These are phyloP conservation scores for Medicago arabica DNA, from an alignment of 306 rosid species.

Conservation along the genomic window DNA sequence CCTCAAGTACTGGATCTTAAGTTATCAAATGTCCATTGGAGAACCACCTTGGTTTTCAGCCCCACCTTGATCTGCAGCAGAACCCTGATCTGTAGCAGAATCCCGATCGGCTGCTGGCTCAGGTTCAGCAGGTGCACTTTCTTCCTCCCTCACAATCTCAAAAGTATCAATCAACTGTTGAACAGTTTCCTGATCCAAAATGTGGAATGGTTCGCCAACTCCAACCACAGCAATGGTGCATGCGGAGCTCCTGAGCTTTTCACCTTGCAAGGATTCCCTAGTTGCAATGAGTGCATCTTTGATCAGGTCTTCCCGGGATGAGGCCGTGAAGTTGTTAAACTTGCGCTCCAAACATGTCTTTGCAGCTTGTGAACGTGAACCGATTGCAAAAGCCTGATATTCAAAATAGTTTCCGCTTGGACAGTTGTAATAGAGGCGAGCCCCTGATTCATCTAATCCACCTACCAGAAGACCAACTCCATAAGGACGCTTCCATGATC, in stretches of 20 bases:
- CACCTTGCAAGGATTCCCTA: conserved; percentile 96
- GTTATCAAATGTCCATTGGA: conserved; percentile 82
- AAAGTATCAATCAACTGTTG: conserved; percentile 79
- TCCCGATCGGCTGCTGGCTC: conserved; percentile 54
- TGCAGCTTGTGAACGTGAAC: conserved; percentile 99
- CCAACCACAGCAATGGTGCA: conserved; percentile 92
- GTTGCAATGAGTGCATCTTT: conserved; percentile 98
- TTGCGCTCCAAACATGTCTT: conserved; percentile 97
- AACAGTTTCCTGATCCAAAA: conserved; percentile 86
- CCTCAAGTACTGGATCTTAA: conserved; percentile 35
- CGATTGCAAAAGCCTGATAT: conserved; percentile 97
- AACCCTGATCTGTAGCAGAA: conserved; percentile 46
- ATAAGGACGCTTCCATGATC: conserved; percentile 98
- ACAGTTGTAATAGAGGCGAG: conserved; percentile 97
- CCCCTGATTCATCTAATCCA: conserved; percentile 96
- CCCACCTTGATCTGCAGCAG: conserved; percentile 51
- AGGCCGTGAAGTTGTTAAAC: conserved; percentile 65
- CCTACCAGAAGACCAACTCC: conserved; percentile 97
- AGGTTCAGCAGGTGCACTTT: conserved; percentile 65
- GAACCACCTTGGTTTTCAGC: conserved; percentile 62
- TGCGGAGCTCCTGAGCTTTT: conserved; percentile 80
- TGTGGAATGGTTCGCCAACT: conserved; percentile 86
- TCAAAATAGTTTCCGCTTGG: conserved; percentile 99
- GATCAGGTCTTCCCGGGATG: conserved; percentile 82
- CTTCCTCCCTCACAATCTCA: conserved; percentile 88